Percentiles rank a stretch among this genome's conserved stretches.
These are phyloP conservation scores for Phialophora expanda DNA, from an alignment of 2,329 filamentous ascomycete genomes.

Conservation along the genomic window DNA sequence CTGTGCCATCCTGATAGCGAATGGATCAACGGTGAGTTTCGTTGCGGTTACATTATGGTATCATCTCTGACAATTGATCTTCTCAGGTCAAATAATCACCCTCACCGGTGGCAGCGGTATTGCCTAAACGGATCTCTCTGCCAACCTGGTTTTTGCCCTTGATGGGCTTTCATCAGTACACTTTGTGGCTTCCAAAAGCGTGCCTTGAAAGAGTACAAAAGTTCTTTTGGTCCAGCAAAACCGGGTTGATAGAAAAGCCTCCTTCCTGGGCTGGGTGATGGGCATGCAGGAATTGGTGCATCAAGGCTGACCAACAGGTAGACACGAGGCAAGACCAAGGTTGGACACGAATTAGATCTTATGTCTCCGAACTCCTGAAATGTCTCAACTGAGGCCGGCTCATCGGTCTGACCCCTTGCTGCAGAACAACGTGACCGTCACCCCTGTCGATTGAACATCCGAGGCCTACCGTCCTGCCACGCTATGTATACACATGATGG, in stretches of 20 bases:
- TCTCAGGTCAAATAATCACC: constrained; percentile 37
- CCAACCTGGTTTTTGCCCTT: constrained; percentile 4
- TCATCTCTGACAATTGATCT: constrained; percentile 2
- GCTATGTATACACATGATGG: too few species aligned
- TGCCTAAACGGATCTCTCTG: constrained; percentile 27
- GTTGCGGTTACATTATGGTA: background rate
- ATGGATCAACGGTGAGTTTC: constrained; percentile 66
- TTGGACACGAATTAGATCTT: constrained; percentile 12
- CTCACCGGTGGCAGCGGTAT: constrained; percentile 36
- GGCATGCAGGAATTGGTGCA: constrained; percentile 7
- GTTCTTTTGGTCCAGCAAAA: constrained; percentile 30
- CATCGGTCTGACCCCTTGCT: background rate
- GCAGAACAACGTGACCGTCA: background rate
- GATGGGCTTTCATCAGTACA: constrained; percentile 18
- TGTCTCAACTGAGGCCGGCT: background rate
- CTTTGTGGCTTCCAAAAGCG: constrained; percentile 28
- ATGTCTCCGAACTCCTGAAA: background rate
- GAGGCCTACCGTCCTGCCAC: background rate
- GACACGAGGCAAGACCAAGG: constrained; percentile 8
- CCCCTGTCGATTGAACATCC: background rate
- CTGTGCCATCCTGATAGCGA: constrained; percentile 64
- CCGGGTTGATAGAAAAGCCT: constrained; percentile 15
- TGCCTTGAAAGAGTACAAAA: constrained; percentile 19
- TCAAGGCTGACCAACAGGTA: constrained; percentile 14
- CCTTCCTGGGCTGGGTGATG: constrained; percentile 10